Evolutionary conservation across 2,329 filamentous ascomycete species (phyloP).

Genomic region (Dichotomopilus funicola): DNA sequence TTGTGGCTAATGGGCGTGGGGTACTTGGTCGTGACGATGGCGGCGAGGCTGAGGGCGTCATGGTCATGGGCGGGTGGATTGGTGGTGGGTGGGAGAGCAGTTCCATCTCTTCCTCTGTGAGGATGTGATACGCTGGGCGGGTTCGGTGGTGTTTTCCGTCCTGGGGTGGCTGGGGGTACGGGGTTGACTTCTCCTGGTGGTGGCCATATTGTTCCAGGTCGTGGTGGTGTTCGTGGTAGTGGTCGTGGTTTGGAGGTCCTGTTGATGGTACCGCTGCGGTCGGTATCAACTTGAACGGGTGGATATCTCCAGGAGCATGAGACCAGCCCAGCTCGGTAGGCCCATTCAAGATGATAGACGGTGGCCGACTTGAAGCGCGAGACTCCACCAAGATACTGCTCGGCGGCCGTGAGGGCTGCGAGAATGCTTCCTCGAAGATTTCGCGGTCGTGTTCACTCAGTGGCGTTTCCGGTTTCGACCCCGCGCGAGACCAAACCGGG

Average conservation of each 20-base stretch:
- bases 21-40: background rate
- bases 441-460: background rate
- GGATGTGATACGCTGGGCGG: conserved; percentile 1
- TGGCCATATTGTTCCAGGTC: background rate
- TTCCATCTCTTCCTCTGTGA: conserved; percentile 11
- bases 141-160: background rate
- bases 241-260: conserved; percentile 8
- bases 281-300: background rate
- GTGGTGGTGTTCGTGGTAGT: background rate
- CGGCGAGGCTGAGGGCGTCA: background rate
- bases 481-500: background rate
- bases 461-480: background rate
- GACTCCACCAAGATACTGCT: conserved; percentile 8
- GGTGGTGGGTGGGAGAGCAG: conserved; percentile 9
- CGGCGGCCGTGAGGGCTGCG: background rate
- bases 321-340: background rate
- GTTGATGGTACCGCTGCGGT: background rate
- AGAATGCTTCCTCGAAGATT: background rate
- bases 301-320: background rate
- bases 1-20: background rate
- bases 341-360: background rate
- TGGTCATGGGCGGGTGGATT: background rate
- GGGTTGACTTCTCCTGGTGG: background rate
- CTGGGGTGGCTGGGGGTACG: background rate
- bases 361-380: conserved; percentile 6